These are phyloP conservation scores for Cyclotella atomus DNA, from an alignment of 108 stramenopile species.

Conservation along the genomic window DNA sequence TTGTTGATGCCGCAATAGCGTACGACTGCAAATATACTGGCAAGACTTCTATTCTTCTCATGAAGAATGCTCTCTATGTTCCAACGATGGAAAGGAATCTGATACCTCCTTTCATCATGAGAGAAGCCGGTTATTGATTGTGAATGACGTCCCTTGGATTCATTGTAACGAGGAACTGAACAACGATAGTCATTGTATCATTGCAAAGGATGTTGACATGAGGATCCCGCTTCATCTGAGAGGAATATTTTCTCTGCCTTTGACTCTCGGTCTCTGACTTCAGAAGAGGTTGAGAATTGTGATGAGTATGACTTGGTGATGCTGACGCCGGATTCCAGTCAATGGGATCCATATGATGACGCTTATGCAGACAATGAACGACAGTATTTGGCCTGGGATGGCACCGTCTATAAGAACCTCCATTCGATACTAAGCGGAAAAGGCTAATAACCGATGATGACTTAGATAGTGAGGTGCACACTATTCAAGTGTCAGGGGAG, in stretches of 20 bases:
- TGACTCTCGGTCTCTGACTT: not conserved
- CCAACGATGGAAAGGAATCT: slow-evolving; percentile 52
- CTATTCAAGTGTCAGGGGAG: not conserved
- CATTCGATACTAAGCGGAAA: not conserved
- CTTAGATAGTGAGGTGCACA: not conserved
- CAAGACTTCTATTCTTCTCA: slow-evolving; percentile 20
- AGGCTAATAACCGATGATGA: not conserved
- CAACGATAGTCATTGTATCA: slow-evolving; percentile 6
- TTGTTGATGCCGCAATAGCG: slow-evolving; percentile 4
- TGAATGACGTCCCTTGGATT: slow-evolving; percentile 47
- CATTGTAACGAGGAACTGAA: not conserved
- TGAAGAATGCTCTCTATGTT: slow-evolving; percentile 36
- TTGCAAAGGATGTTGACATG: not conserved
- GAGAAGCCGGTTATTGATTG: slow-evolving; percentile 36
- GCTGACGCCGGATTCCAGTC: slow-evolving; percentile 15
- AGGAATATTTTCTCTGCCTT: slow-evolving; percentile 24
- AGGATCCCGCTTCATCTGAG: not conserved
- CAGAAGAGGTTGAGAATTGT: slow-evolving; percentile 4
- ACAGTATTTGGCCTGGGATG: not conserved
- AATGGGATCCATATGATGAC: slow-evolving; percentile 33
- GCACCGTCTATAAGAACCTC: not conserved
- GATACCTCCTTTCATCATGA: slow-evolving; percentile 42
- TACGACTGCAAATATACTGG: slow-evolving; percentile 34
- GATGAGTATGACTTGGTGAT: slow-evolving; percentile 9
- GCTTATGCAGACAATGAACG: slow-evolving; percentile 20